Base-by-base conservation (phyloP, 768 basidiomycete species). In the Lepiota subincarnata region DNA sequence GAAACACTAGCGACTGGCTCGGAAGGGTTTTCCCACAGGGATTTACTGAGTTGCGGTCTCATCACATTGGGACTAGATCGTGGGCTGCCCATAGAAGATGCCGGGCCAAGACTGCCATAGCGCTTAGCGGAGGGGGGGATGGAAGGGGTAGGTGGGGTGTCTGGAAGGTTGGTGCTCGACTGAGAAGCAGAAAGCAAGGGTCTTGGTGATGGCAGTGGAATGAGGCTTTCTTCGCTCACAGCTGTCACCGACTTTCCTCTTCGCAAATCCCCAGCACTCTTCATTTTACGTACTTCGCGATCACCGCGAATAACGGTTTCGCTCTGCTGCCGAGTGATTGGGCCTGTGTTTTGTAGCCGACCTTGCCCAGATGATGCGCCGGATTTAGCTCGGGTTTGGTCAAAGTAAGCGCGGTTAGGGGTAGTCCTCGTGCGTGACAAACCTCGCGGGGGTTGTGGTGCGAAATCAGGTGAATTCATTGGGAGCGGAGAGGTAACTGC, bases 201-300 rank as follows among this genome's bases (percentile, higher is more conserved):
- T 43, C 82, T 73, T 8, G 78, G 64, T 20, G 81, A 60, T 4
- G 71, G 18, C 70, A 78, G 55, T 65, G 69, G 72, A 53, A 56
- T 56, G 49, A 59, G 67, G 59, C 59, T 52, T 51, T 66, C 59
- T 50, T 57, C 59, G 19, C 70, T 60, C 8, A 66, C 62, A 56
- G 65, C 64, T 40, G 63, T 60, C 38, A 62, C 61, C 42, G 65
- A 61, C 64, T 69, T 68, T 26, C 71, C 75, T 56, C 78, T 73
- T 34, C 85, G 82, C 37, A 92, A 72, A 66, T 91, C 89, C 35
- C 88, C 89, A 18, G 89, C 89, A 66, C 89, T 91, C 71, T 89
- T 91, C 89, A 92, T 91, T 65, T 81, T 85, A 56, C 88, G 81
- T 40, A 89, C 66, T 63, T 90, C 86, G 45, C 71, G 82, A 57